These are phyloP conservation scores for Elsinoe arachidis DNA, from an alignment of 2,329 filamentous ascomycete genomes.

Conservation along the genomic window DNA sequence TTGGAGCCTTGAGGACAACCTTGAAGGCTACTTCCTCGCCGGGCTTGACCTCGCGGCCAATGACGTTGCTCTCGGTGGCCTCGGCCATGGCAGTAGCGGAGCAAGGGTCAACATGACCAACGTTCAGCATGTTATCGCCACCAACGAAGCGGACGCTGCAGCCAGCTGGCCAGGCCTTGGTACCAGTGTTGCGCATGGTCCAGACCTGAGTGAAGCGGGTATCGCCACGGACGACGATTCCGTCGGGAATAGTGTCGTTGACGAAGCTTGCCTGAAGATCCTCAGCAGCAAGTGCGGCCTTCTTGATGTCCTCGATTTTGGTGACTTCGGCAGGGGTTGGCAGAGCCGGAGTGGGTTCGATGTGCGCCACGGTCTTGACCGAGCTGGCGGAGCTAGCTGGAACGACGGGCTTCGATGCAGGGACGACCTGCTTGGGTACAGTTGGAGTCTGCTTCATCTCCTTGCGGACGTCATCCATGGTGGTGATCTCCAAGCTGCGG, in stretches of 20 bases:
- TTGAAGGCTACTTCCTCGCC: constrained; percentile 74
- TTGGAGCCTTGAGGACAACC: constrained; percentile 72
- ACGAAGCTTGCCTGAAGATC: constrained; percentile 61
- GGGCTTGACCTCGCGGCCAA: constrained; percentile 58
- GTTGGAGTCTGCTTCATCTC: constrained; percentile 38
- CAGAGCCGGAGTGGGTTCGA: constrained; percentile 48
- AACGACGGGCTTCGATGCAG: background rate
- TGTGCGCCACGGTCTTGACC: constrained; percentile 65
- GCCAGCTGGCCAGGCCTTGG: constrained; percentile 72
- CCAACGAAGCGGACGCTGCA: constrained; percentile 87
- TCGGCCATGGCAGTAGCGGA: constrained; percentile 66
- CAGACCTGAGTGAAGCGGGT: constrained; percentile 81
- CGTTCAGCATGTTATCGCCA: constrained; percentile 91
- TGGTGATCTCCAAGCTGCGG: constrained; percentile 77
- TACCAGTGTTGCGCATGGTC: constrained; percentile 80
- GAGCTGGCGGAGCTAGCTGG: constrained; percentile 44
- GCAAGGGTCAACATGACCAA: constrained; percentile 72
- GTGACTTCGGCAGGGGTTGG: background rate
- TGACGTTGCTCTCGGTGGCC: constrained; percentile 74
- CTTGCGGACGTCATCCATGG: constrained; percentile 65
- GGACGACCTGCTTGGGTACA: constrained; percentile 15
- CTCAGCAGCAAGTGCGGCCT: constrained; percentile 19
- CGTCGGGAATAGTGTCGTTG: constrained; percentile 70
- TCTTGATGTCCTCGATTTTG: constrained; percentile 16
- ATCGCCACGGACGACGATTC: constrained; percentile 60